Conservation (phyloP, 208 protist species). For the Leishmania braziliensis region DNA sequence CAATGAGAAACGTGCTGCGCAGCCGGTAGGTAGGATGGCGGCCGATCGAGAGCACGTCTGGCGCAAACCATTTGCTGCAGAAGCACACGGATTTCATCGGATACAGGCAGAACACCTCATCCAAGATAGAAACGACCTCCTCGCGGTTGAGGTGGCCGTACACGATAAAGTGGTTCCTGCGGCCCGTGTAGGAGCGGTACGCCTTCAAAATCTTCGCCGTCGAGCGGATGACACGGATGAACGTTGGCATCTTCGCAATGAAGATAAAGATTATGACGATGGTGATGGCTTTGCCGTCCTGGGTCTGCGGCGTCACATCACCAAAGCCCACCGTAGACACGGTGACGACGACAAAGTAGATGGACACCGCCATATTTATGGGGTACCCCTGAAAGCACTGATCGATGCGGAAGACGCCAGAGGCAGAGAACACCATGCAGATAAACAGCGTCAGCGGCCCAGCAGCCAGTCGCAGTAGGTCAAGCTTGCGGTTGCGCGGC, state of each 20-base stretch:
- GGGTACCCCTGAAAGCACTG: constrained; percentile 71
- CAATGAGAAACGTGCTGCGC: constrained; percentile 72
- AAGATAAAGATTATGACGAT: constrained; percentile 87
- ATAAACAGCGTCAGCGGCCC: constrained; percentile 80
- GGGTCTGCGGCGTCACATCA: constrained; percentile 72
- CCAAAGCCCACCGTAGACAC: constrained; percentile 85
- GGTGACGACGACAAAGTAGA: constrained; percentile 86
- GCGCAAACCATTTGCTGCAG: constrained; percentile 70
- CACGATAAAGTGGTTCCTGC: constrained; percentile 79
- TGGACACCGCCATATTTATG: constrained; percentile 55
- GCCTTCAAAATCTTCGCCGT: constrained; percentile 63
- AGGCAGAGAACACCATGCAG: constrained; percentile 70
- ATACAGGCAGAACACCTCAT: constrained; percentile 86
- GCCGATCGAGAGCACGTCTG: constrained; percentile 71
- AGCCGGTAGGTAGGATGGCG: constrained; percentile 81
- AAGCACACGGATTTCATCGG: constrained; percentile 88
- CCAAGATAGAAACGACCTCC: constrained; percentile 78
- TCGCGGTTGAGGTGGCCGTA: constrained; percentile 74
- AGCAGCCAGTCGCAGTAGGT: constrained; percentile 67
- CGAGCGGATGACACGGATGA: constrained; percentile 70
- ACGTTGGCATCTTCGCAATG: constrained; percentile 83
- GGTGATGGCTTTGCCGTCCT: constrained; percentile 57
- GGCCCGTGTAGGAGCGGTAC: constrained; percentile 71
- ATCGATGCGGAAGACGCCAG: constrained; percentile 72
- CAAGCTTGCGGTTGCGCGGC: constrained; percentile 59